Percentiles rank a stretch among this genome's conserved stretches.
Evolutionary conservation across 1,284 basidiomycete genomes (phyloP).

Genomic region (Rhizopogon parksii): DNA sequence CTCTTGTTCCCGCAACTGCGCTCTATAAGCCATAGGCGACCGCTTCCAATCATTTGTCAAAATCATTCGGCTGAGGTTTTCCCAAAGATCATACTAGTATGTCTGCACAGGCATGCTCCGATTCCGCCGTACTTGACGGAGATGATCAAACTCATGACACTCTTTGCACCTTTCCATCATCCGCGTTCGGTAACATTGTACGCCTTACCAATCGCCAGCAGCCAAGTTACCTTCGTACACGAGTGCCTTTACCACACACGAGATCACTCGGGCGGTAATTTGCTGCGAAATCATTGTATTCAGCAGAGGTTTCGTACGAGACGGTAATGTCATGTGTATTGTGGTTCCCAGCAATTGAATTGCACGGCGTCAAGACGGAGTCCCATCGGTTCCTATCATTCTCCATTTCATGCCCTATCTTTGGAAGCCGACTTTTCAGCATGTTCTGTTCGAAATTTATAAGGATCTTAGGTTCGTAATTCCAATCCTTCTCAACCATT

Average conservation of each 20-base stretch:
- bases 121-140: background rate
- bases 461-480: background rate
- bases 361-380: background rate
- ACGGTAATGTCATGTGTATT: background rate
- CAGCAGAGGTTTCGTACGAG: background rate
- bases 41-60: background rate
- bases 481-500: background rate
- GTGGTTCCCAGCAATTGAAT: background rate
- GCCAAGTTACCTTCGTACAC: background rate
- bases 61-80: too few relatives aligned
- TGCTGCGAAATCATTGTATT: background rate
- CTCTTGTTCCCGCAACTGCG: background rate
- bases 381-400: background rate
- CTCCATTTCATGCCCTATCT: background rate
- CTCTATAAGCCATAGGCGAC: background rate
- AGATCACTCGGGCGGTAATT: background rate
- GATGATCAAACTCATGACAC: constrained; percentile 1
- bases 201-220: background rate
- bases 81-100: background rate
- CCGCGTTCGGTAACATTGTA: background rate
- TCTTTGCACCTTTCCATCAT: background rate
- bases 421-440: background rate
- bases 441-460: background rate
- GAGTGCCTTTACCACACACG: background rate
- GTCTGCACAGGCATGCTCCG: background rate